A percentile compares a stretch with the other conserved stretches of the same genome.
These are phyloP conservation scores for Cicer yamashitae DNA, from an alignment of 306 rosid species.

Conservation along the genomic window DNA sequence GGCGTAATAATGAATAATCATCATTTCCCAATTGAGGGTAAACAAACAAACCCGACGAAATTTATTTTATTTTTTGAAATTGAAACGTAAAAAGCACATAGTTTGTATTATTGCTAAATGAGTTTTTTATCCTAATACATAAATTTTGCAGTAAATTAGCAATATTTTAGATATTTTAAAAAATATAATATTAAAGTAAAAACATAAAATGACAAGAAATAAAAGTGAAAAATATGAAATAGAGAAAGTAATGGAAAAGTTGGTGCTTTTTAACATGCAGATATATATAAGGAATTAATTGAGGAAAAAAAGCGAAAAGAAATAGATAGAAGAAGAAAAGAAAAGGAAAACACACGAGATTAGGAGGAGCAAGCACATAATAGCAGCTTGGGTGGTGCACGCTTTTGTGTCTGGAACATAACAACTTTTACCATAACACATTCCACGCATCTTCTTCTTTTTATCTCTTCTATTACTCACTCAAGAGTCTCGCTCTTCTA, in stretches of 20 bases:
- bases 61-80: too few species aligned
- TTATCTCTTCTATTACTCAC: constrained; percentile 10
- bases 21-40: constrained; percentile 16
- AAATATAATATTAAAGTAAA: too few species aligned
- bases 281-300: background rate
- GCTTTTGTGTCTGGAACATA: constrained; percentile 40
- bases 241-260: background rate
- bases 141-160: too few species aligned
- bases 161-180: too few species aligned
- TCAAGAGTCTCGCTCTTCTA: constrained; percentile 39
- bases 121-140: too few species aligned
- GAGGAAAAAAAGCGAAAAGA: background rate
- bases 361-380: constrained; percentile 29
- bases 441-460: constrained; percentile 46
- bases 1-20: background rate
- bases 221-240: background rate
- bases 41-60: background rate
- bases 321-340: constrained; percentile 16
- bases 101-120: background rate
- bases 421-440: constrained; percentile 45
- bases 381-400: constrained; percentile 39
- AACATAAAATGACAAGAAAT: background rate
- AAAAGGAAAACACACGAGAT: constrained; percentile 31
- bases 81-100: background rate
- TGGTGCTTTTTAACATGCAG: background rate